Evolutionary conservation across 2,329 filamentous ascomycete genomes (phyloP).

Genomic region (Rasamsonia emersonii): DNA sequence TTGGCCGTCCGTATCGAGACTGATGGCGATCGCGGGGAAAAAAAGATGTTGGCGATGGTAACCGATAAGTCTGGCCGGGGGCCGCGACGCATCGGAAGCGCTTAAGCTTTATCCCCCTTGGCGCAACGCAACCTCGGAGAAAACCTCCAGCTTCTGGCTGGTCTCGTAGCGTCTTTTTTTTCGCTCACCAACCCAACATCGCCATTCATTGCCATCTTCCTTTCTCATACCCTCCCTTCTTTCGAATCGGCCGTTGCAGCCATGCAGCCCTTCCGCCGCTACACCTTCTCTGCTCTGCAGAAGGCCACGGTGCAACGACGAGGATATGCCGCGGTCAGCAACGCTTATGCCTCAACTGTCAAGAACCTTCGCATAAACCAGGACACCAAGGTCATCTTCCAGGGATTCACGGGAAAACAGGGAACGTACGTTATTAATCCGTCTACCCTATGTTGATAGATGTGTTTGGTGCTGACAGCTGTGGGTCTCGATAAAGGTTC

Average conservation of each 20-base stretch:
- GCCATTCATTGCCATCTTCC: slow-evolving; percentile 5
- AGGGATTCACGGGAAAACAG: slow-evolving; percentile 96
- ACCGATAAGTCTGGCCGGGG: no score
- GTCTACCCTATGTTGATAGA: slow-evolving; percentile 1
- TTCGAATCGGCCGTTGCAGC: slow-evolving; percentile 11
- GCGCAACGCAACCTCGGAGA: no score
- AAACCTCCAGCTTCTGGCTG: no score
- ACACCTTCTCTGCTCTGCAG: slow-evolving; percentile 59
- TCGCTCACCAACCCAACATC: background rate
- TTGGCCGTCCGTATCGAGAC: no score
- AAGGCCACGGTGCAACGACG: slow-evolving; percentile 56
- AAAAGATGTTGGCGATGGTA: no score
- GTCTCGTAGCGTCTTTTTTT: background rate
- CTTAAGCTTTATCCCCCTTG: slow-evolving; percentile 4
- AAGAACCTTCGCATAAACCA: slow-evolving; percentile 86
- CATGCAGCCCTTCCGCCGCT: slow-evolving; percentile 82
- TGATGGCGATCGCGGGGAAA: no score
- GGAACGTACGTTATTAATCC: slow-evolving; percentile 62
- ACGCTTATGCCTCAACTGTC: slow-evolving; percentile 63
- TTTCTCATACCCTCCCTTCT: slow-evolving; percentile 12
- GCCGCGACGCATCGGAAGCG: no score
- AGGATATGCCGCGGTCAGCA: slow-evolving; percentile 63
- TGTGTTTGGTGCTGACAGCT: slow-evolving; percentile 22
- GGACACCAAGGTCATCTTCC: slow-evolving; percentile 91
- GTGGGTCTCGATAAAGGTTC: slow-evolving; percentile 54